Evolutionary conservation across 2,329 filamentous ascomycete species (phyloP).

Genomic region (Colletotrichum sp.): DNA sequence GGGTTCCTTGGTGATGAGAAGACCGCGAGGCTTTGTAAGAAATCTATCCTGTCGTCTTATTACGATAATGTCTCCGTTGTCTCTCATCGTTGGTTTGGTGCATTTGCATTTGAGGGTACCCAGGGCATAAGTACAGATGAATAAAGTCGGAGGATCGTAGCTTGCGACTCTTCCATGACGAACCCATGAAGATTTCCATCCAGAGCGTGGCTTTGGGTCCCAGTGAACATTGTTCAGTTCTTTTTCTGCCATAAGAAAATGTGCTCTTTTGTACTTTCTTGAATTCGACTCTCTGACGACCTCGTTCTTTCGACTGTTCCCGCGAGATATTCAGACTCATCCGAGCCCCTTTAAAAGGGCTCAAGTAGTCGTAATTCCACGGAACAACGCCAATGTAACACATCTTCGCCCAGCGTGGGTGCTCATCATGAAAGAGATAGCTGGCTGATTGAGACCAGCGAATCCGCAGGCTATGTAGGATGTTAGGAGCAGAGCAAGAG

Average conservation of each 20-base stretch:
- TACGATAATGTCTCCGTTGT: not conserved
- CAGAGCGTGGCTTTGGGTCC: not conserved
- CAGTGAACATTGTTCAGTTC: not conserved
- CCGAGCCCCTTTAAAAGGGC: not conserved
- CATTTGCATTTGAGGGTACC: fast-evolving
- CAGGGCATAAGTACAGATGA: not conserved
- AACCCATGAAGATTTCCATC: no score
- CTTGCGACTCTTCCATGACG: no score
- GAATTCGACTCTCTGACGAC: no score
- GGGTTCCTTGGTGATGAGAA: not conserved
- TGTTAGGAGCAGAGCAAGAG: not conserved
- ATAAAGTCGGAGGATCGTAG: not conserved
- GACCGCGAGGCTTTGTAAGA: no score
- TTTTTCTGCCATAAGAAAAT: not conserved
- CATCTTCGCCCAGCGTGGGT: not conserved
- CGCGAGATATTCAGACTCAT: not conserved
- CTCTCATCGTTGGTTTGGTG: not conserved
- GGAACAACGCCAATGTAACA: not conserved
- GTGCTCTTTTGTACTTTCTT: no score
- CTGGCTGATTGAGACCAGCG: not conserved
- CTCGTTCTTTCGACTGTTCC: not conserved
- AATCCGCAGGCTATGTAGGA: fast-evolving
- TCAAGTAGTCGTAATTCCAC: not conserved
- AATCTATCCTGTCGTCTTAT: not conserved
- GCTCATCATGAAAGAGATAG: fast-evolving